Percentiles rank a stretch among this genome's conserved stretches.
Evolutionary conservation across 768 basidiomycete species (phyloP).

Genomic region (Xerocomus spinulosus): DNA sequence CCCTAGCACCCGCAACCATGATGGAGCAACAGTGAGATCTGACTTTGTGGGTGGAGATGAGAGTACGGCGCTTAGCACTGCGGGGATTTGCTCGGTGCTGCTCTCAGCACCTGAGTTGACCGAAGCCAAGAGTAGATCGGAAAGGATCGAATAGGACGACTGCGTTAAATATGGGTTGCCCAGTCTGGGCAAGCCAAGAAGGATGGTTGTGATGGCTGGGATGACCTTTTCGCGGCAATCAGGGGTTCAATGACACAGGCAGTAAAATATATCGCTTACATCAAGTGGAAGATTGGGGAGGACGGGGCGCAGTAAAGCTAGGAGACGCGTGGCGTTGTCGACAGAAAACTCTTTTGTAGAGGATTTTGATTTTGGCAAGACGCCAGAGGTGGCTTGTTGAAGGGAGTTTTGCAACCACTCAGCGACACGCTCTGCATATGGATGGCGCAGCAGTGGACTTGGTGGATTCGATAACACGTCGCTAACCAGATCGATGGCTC

Average conservation of each 20-base stretch:
- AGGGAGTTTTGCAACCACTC: slow-evolving; percentile 74
- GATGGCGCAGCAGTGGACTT: slow-evolving; percentile 72
- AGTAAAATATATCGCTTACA: slow-evolving; percentile 43
- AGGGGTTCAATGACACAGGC: slow-evolving; percentile 4
- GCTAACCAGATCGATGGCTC: slow-evolving; percentile 80
- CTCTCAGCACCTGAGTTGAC: slow-evolving; percentile 46
- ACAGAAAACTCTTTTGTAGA: slow-evolving; percentile 50
- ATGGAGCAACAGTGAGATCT: slow-evolving; percentile 63
- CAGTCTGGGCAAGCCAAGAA: slow-evolving; percentile 80
- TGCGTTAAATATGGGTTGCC: slow-evolving; percentile 88
- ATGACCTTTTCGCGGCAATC: slow-evolving; percentile 51
- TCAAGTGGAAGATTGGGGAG: slow-evolving; percentile 57
- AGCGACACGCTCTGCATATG: slow-evolving; percentile 77
- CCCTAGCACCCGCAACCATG: slow-evolving; percentile 78
- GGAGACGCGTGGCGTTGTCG: slow-evolving; percentile 75
- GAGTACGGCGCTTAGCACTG: slow-evolving; percentile 64
- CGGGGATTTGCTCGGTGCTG: slow-evolving; percentile 49
- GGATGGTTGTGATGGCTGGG: slow-evolving; percentile 59
- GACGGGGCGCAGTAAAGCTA: slow-evolving; percentile 66
- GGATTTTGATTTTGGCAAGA: slow-evolving; percentile 55
- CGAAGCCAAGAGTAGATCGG: slow-evolving; percentile 65
- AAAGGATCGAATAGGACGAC: slow-evolving; percentile 79
- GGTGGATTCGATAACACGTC: slow-evolving; percentile 76
- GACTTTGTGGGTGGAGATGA: slow-evolving; percentile 64
- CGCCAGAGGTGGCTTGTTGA: slow-evolving; percentile 57